Evolutionary conservation across 176 grass and related monocot species (phyloP).

Genomic region (Carex scoparia): DNA sequence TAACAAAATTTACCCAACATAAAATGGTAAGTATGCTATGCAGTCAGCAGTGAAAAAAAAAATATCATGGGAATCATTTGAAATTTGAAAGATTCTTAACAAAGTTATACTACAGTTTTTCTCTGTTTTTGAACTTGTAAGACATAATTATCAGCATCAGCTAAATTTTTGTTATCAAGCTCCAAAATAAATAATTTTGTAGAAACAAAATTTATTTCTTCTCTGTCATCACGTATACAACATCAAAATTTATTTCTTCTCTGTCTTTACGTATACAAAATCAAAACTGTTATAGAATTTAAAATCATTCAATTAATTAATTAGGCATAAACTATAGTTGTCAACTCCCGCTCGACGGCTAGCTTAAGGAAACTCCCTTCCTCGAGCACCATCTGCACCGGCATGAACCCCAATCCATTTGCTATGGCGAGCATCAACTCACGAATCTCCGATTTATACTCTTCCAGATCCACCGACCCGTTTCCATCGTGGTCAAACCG

Average conservation of each 20-base stretch:
- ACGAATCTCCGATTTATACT: conserved; percentile 23
- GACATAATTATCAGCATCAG: background rate
- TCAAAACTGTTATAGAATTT: background rate
- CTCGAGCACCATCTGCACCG: conserved; percentile 16
- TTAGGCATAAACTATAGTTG: background rate
- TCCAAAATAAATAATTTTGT: background rate
- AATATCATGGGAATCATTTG: no score
- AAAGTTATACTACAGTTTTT: no score
- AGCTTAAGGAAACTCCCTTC: conserved; percentile 27
- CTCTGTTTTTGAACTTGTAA: background rate
- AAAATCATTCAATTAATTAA: background rate
- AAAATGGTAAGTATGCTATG: no score
- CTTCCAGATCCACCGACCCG: conserved; percentile 22
- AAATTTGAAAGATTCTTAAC: no score
- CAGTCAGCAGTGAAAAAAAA: no score
- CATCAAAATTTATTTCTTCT: background rate
- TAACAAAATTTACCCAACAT: no score
- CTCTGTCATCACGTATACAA: background rate
- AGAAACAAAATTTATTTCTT: background rate
- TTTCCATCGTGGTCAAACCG: conserved; percentile 28
- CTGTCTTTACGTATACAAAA: background rate
- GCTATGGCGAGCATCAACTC: conserved; percentile 3
- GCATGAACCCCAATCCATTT: background rate
- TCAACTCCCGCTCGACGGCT: conserved; percentile 11
- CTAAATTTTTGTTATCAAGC: background rate